Conservation (phyloP, 306 rosid genomes). For the Trifolium pratense region DNA sequence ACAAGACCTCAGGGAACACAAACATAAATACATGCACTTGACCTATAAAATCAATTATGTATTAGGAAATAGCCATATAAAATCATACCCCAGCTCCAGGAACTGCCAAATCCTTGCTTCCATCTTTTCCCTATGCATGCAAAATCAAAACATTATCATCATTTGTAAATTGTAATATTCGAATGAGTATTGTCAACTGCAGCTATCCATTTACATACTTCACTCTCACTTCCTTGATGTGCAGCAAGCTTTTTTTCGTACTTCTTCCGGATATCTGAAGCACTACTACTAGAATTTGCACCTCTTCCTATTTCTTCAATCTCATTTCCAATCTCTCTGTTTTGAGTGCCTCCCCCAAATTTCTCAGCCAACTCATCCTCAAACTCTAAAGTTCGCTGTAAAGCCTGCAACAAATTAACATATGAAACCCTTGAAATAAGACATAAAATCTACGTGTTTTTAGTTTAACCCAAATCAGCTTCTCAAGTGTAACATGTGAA, state of each 20-base stretch:
- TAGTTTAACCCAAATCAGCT: background rate
- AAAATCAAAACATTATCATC: conserved; percentile 47
- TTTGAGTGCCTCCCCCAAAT: conserved; percentile 91
- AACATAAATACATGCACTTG: background rate
- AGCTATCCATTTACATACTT: conserved; percentile 56
- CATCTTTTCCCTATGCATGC: conserved; percentile 69
- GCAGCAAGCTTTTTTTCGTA: conserved; percentile 89
- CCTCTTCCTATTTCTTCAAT: conserved; percentile 87
- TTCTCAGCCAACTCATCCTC: conserved; percentile 99
- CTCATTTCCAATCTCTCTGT: conserved; percentile 76
- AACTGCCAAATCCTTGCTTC: conserved; percentile 76
- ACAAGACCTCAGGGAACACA: conserved; percentile 23
- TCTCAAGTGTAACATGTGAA: conserved; percentile 24
- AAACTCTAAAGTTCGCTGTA: conserved; percentile 94
- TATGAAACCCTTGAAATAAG: conserved; percentile 41
- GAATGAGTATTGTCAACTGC: conserved; percentile 16
- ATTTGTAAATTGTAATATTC: conserved; percentile 27
- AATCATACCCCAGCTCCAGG: conserved; percentile 98
- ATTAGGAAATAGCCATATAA: conserved; percentile 15
- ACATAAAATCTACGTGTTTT: conserved; percentile 30
- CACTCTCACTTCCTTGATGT: conserved; percentile 72
- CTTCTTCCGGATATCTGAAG: conserved; percentile 92
- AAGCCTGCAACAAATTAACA: conserved; percentile 66
- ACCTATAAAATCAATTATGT: conserved; percentile 32
- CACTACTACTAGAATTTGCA: conserved; percentile 60